Evolutionary conservation across 2,329 filamentous ascomycete genomes (phyloP).

Genomic region (Trichophyton simii): DNA sequence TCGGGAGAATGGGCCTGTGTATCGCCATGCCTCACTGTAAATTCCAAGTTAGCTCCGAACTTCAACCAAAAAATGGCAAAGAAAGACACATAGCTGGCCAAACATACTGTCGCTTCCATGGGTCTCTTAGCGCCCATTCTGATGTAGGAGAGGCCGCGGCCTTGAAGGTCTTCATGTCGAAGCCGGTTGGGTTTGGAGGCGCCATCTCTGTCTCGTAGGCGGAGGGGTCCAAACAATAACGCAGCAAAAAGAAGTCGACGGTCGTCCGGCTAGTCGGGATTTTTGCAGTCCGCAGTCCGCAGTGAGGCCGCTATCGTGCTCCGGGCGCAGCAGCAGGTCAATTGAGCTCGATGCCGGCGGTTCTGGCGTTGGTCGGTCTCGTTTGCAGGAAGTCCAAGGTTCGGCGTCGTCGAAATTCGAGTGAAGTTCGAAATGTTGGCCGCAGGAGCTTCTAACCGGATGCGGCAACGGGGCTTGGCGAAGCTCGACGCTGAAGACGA

Average conservation of each 20-base stretch:
- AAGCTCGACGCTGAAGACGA: neutral
- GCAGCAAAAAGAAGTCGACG: neutral
- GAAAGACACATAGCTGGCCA: slow-evolving; percentile 15
- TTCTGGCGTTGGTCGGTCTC: neutral
- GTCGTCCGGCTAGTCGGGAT: neutral
- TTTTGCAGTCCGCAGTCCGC: neutral
- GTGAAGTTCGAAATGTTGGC: neutral
- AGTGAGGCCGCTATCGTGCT: neutral
- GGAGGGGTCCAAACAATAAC: neutral
- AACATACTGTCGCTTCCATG: slow-evolving; percentile 49
- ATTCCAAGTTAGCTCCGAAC: slow-evolving; percentile 13
- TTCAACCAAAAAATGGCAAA: too few relatives aligned
- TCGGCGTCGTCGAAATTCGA: neutral
- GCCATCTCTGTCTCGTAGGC: slow-evolving; percentile 33
- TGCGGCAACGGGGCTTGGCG: neutral
- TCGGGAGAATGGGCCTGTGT: slow-evolving; percentile 74
- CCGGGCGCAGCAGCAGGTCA: neutral
- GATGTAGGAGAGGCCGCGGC: slow-evolving; percentile 52
- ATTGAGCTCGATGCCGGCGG: slow-evolving; percentile 1
- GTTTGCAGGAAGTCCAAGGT: neutral
- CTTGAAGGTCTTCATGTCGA: slow-evolving; percentile 72
- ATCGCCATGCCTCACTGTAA: slow-evolving; percentile 83
- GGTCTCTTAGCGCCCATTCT: slow-evolving; percentile 40
- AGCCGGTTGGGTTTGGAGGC: slow-evolving; percentile 69
- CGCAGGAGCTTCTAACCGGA: neutral